Conservation (phyloP, 2,329 filamentous ascomycete genomes). For the Curvularia sp. region DNA sequence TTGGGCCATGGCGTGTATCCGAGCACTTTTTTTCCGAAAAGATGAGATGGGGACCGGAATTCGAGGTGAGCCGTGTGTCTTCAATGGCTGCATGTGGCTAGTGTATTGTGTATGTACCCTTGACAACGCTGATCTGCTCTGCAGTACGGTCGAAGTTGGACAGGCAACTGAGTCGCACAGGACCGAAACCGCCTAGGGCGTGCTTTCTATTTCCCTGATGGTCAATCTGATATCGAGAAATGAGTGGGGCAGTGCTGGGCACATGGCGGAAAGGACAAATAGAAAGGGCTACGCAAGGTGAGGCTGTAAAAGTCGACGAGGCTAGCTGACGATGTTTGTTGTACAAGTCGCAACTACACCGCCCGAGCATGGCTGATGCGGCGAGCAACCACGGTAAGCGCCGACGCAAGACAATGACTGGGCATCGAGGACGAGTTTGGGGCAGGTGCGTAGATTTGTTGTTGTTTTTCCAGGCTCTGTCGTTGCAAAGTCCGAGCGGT, state of each 20-base stretch:
- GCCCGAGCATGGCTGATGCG: not conserved
- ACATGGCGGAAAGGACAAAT: not conserved
- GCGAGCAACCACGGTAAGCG: not conserved
- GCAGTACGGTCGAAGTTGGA: not conserved
- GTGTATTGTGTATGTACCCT: not conserved
- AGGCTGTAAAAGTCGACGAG: not conserved
- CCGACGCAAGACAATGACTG: not conserved
- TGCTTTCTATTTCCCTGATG: not conserved
- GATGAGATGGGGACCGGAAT: not conserved
- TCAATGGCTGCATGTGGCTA: not conserved
- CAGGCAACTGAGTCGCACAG: not conserved
- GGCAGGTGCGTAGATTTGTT: no score
- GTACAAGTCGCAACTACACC: not conserved
- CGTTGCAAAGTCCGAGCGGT: not conserved
- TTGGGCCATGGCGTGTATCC: not conserved
- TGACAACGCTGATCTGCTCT: not conserved
- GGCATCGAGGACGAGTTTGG: not conserved
- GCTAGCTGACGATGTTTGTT: conserved; percentile 4
- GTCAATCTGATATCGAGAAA: not conserved
- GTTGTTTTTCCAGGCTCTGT: not conserved
- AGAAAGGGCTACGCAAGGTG: not conserved
- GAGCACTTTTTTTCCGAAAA: not conserved
- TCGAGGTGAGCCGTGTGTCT: not conserved
- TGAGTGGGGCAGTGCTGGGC: conserved; percentile 1
- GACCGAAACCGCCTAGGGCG: not conserved